Base-by-base conservation (phyloP, 129 eudicot species). In the Artemisia argyi region DNA sequence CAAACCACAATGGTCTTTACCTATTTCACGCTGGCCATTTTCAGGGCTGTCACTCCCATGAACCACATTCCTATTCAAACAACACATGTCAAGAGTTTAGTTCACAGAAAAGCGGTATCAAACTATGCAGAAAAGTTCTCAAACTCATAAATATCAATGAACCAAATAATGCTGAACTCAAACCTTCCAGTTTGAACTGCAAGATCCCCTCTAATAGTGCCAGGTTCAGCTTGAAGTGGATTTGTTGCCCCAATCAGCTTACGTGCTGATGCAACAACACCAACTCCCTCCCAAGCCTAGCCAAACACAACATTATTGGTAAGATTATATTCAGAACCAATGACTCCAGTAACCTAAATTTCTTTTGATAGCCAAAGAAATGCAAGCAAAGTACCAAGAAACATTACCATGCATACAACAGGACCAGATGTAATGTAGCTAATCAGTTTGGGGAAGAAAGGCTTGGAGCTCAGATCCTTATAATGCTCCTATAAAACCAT, bases 21-120 rank as follows among this genome's bases (percentile, higher is more conserved):
- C 98, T 87, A 93, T 89, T 85, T 93, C 98, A 30, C 98, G 92
- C 81, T 78, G 77, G 77, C 98, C 98, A 79, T 93, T 93, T 58
- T 93, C 98, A 57, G 97, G 97, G 82, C 98, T 93, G 66, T 93
- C 98, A 71, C 98, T 93, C 54, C 98, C 98, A 67, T 89, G 98
- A 84, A 93, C 91, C 85, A 90, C 98, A 50, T 93, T 93, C 87
- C 98, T 93, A 85, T 77, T 51, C 68, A 65, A 50, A 63, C 22
- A 50, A 76, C 12, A 7, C 69, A 76, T 42, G 60, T 26, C 15
- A 46, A 20, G 32, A 55, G n/a, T 65, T 22, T 15, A 69, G n/a
- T 8, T 7, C 24, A 62, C 30, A 61, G 24, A 7, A 48, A 52
- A 52, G 48, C 13, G 63, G 63, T 1, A 22, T 13, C 26, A 47